Evolutionary conservation across 1,284 basidiomycete genomes (phyloP).

Genomic region (Naganishia sp.): DNA sequence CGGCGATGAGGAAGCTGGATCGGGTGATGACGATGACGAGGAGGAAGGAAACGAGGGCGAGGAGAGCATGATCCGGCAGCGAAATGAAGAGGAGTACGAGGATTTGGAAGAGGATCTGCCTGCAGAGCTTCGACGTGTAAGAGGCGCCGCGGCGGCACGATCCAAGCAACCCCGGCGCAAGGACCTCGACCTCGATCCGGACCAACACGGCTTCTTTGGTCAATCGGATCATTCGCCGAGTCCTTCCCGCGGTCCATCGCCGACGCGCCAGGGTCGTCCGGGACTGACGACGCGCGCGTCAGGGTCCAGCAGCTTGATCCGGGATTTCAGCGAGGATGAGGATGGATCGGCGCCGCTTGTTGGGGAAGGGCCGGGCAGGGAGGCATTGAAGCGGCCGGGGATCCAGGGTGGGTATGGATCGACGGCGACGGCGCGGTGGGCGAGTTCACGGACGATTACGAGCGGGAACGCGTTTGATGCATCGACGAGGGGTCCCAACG

Average conservation of each 20-base stretch:
- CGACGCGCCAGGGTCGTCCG: slow-evolving; percentile 1
- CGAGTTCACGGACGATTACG: slow-evolving; percentile 27
- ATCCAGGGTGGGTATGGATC: slow-evolving; percentile 2
- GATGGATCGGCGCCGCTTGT: neutral
- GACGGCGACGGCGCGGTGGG: slow-evolving; percentile 1
- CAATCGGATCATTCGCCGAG: slow-evolving; percentile 25
- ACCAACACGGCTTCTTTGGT: slow-evolving; percentile 13
- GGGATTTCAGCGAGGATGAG: slow-evolving; percentile 1
- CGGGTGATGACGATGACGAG: slow-evolving; percentile 37
- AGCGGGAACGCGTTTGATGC: slow-evolving; percentile 30
- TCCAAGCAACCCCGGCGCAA: slow-evolving; percentile 11
- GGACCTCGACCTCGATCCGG: slow-evolving; percentile 5
- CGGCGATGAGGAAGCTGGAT: slow-evolving; percentile 28
- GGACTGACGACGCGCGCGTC: neutral
- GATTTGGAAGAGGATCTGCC: slow-evolving; percentile 21
- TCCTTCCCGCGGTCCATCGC: slow-evolving; percentile 21
- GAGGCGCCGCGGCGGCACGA: neutral
- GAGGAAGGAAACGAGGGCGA: slow-evolving; percentile 33
- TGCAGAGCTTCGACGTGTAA: slow-evolving; percentile 5
- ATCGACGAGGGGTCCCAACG: slow-evolving; percentile 9
- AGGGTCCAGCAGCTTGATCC: neutral
- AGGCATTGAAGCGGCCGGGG: slow-evolving; percentile 3
- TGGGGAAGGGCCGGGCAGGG: slow-evolving; percentile 14
- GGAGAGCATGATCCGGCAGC: slow-evolving; percentile 15
- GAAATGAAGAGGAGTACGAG: slow-evolving; percentile 16